Percentiles rank a stretch among this genome's conserved stretches.
Evolutionary conservation across 2,329 filamentous ascomycete species (phyloP).

Genomic region (Achaetomium macrosporum): DNA sequence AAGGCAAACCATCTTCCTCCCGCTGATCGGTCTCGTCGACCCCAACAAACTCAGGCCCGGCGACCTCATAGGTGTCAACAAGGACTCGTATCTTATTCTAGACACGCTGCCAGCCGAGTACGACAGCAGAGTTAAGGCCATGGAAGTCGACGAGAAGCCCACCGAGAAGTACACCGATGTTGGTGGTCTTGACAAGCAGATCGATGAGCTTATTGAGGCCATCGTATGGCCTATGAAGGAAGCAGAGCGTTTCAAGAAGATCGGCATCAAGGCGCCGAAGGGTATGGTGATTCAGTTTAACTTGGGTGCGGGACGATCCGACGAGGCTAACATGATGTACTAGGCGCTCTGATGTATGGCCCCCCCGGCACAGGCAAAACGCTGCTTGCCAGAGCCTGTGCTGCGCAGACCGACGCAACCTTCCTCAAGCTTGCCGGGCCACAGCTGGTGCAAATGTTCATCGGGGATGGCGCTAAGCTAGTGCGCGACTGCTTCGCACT

Average conservation of each 20-base stretch:
- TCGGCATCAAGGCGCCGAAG: slow-evolving; percentile 98
- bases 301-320: no score
- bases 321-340: slow-evolving; percentile 5
- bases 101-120: slow-evolving; percentile 97
- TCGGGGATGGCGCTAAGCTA: slow-evolving; percentile 95
- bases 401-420: slow-evolving; percentile 94
- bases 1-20: slow-evolving; percentile 95
- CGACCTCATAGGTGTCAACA: slow-evolving; percentile 97
- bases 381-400: slow-evolving; percentile 87
- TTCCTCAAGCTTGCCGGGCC: slow-evolving; percentile 98
- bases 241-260: slow-evolving; percentile 98
- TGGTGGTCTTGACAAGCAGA: slow-evolving; percentile 96
- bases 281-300: slow-evolving; percentile 48
- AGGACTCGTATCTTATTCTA: slow-evolving; percentile 95
- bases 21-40: slow-evolving; percentile 93
- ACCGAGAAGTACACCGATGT: slow-evolving; percentile 99
- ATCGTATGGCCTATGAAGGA: slow-evolving; percentile 99
- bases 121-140: slow-evolving; percentile 97
- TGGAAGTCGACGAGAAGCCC: slow-evolving; percentile 99
- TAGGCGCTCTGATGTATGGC: slow-evolving; percentile 97
- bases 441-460: slow-evolving; percentile 99
- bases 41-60: slow-evolving; percentile 91
- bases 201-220: slow-evolving; percentile 95
- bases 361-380: slow-evolving; percentile 88
- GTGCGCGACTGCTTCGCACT: slow-evolving; percentile 96